phyloP scores from a whole-genome alignment of 2,329 filamentous ascomycete species.

The Neopestalotiopsis rosae region DNA sequence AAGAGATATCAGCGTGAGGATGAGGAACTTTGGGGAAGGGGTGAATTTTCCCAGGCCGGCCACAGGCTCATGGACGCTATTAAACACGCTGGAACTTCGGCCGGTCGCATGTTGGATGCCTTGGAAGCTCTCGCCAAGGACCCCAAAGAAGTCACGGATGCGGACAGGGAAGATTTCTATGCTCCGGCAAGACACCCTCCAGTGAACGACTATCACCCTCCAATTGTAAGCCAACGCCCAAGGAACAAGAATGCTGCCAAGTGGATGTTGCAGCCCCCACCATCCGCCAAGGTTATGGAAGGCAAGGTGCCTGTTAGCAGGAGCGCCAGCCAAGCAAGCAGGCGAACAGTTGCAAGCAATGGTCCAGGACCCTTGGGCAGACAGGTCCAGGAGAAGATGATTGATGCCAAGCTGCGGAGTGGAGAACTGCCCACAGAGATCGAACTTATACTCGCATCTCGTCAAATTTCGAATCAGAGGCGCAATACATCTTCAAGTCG shows the following conservation, averaged over 20 bases:
- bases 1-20: conserved; percentile 86
- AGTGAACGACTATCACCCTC: conserved; percentile 85
- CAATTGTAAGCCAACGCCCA: conserved; percentile 79
- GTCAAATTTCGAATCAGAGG: conserved; percentile 19
- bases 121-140: conserved; percentile 51
- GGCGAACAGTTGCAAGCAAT: conserved; percentile 47
- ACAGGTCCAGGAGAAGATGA: conserved; percentile 50
- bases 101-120: conserved; percentile 58
- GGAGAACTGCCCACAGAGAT: conserved; percentile 40
- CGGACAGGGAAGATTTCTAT: conserved; percentile 64
- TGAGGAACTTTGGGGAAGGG: conserved; percentile 80
- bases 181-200: conserved; percentile 68
- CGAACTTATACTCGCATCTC: conserved; percentile 28
- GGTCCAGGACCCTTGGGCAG: conserved; percentile 47
- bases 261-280: conserved; percentile 95
- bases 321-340: conserved; percentile 58
- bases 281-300: conserved; percentile 89
- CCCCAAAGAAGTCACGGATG: conserved; percentile 56
- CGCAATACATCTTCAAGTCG: conserved; percentile 25
- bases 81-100: conserved; percentile 62
- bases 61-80: conserved; percentile 64
- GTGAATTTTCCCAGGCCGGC: conserved; percentile 56
- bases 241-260: conserved; percentile 71
- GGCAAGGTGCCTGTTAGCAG: conserved; percentile 77
- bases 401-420: conserved; percentile 51